These are phyloP conservation scores for Phyllachora maydis DNA, from an alignment of 2,329 filamentous ascomycete species.

Conservation along the genomic window DNA sequence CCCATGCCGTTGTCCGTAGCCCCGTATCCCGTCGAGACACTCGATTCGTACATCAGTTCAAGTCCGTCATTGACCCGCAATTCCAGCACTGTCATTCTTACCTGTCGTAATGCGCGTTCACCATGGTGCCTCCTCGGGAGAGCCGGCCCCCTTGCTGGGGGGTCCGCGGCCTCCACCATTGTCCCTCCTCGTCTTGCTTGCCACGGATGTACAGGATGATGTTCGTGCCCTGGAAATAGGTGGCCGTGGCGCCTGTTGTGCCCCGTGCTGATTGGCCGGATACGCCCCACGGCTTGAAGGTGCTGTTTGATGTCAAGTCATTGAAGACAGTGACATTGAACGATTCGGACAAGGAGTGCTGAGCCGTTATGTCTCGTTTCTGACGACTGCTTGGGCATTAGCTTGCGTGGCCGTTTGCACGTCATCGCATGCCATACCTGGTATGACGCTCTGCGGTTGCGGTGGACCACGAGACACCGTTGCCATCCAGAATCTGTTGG, in stretches of 20 bases:
- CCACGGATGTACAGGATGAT: constrained; percentile 84
- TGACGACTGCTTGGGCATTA: no score
- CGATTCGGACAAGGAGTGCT: no score
- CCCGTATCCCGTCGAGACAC: constrained; percentile 81
- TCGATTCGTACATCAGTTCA: no score
- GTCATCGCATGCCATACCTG: no score
- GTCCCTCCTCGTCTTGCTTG: constrained; percentile 46
- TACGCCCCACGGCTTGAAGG: constrained; percentile 25
- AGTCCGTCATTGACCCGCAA: no score
- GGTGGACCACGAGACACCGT: constrained; percentile 25
- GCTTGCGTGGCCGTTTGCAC: no score
- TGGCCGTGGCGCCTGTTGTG: constrained; percentile 16
- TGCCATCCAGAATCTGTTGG: constrained; percentile 44
- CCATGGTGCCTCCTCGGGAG: constrained; percentile 66
- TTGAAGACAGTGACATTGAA: constrained; percentile 46
- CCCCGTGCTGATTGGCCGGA: constrained; percentile 9
- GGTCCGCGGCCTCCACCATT: constrained; percentile 43
- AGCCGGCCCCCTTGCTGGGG: constrained; percentile 23
- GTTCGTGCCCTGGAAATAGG: constrained; percentile 87
- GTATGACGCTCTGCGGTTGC: no score
- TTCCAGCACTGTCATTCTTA: no score
- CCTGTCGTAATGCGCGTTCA: constrained; percentile 95
- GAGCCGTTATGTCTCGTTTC: no score
- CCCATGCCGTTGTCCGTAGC: constrained; percentile 90
- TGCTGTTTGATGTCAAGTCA: constrained; percentile 61